Evolutionary conservation across 805 yeast species (phyloP).

Genomic region (Zygoascus tannicola): DNA sequence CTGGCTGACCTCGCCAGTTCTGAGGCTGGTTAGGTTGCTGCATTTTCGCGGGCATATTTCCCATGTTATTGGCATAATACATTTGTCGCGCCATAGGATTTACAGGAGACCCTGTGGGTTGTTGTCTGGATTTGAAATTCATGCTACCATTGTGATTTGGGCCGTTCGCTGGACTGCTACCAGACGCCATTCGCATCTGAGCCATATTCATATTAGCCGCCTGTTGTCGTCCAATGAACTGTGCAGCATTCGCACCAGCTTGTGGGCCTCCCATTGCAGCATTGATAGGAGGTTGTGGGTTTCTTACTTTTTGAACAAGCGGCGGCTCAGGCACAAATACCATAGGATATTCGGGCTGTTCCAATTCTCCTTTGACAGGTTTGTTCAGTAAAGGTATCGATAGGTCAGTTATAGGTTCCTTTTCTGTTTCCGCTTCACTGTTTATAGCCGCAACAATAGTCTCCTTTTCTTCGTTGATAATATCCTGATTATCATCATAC

Average conservation of each 20-base stretch:
- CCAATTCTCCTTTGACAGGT: constrained; percentile 14
- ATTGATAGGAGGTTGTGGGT: not conserved
- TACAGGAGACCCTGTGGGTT: constrained; percentile 5
- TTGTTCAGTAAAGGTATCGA: constrained; percentile 1
- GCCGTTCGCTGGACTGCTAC: not conserved
- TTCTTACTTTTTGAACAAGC: constrained; percentile 2
- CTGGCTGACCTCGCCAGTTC: constrained; percentile 19
- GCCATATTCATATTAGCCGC: not conserved
- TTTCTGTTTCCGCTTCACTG: constrained; percentile 3
- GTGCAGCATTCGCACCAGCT: no score
- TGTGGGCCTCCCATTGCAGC: not conserved
- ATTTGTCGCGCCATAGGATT: constrained; percentile 8
- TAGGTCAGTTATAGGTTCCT: constrained; percentile 1
- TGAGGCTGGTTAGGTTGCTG: constrained; percentile 21
- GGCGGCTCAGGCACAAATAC: constrained; percentile 18
- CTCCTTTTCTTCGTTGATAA: constrained; percentile 34
- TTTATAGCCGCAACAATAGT: constrained; percentile 26
- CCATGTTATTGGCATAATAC: constrained; percentile 20
- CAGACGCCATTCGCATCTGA: not conserved
- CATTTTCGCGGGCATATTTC: not conserved
- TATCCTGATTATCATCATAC: constrained; percentile 6
- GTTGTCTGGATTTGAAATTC: constrained; percentile 9
- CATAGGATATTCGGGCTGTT: constrained; percentile 9
- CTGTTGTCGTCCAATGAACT: not conserved
- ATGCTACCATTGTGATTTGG: constrained; percentile 5